phyloP scores from a whole-genome alignment of 2,329 filamentous ascomycete genomes.

The Exserohilum turcica region DNA sequence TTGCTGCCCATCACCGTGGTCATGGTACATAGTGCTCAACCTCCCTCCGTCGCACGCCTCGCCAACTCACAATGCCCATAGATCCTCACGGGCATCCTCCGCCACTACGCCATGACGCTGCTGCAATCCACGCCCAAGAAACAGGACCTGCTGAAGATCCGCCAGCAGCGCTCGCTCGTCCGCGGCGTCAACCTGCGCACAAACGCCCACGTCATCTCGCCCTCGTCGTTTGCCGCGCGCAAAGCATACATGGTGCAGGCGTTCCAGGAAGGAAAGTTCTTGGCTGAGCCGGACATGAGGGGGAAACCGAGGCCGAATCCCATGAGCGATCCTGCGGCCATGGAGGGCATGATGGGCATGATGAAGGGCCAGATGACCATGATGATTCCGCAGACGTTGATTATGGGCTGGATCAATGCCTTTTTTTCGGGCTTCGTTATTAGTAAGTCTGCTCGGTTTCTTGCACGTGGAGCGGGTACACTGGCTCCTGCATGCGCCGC shows the following conservation, averaged over 20 bases:
- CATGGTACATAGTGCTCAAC: slow-evolving; percentile 66
- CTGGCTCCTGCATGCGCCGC: background rate
- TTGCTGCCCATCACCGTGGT: slow-evolving; percentile 95
- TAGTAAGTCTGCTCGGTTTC: slow-evolving; percentile 61
- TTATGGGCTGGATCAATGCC: slow-evolving; percentile 99
- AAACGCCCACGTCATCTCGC: slow-evolving; percentile 81
- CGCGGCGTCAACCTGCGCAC: slow-evolving; percentile 83
- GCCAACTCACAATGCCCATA: slow-evolving; percentile 42
- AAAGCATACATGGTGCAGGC: slow-evolving; percentile 80
- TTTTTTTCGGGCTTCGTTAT: slow-evolving; percentile 99
- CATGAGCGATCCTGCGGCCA: slow-evolving; percentile 90
- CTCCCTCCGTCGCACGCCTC: background rate
- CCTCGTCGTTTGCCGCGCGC: slow-evolving; percentile 75
- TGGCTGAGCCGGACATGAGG: slow-evolving; percentile 85
- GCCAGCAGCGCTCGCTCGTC: slow-evolving; percentile 81
- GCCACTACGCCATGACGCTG: slow-evolving; percentile 94
- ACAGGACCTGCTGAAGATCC: slow-evolving; percentile 73
- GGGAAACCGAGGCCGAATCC: slow-evolving; percentile 91
- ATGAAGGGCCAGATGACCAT: slow-evolving; percentile 99
- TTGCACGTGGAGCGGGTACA: background rate
- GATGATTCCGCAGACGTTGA: slow-evolving; percentile 98
- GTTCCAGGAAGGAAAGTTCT: slow-evolving; percentile 83
- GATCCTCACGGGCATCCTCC: slow-evolving; percentile 91
- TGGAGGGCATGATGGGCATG: slow-evolving; percentile 99
- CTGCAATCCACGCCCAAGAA: slow-evolving; percentile 86